Evolutionary conservation across 148 eudicot genomes (phyloP).

Genomic region (Bassia scoparia): DNA sequence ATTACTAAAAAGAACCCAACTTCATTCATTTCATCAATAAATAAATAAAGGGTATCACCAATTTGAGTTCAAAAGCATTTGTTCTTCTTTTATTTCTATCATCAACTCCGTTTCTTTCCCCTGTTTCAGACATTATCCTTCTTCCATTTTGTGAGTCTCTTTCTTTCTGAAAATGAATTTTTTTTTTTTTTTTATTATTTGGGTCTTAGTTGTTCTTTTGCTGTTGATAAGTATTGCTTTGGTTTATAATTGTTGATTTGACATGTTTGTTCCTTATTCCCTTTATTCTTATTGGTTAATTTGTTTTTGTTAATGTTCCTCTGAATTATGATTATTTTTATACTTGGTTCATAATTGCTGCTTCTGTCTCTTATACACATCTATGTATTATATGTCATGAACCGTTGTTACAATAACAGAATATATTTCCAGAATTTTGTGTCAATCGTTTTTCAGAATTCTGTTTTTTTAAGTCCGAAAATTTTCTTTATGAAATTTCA

Average conservation of each 20-base stretch:
- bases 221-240: not conserved
- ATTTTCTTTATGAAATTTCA: not conserved
- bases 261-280: not conserved
- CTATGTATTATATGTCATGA: no score
- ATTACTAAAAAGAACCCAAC: no score
- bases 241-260: not conserved
- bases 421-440: not conserved
- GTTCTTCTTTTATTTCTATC: not conserved
- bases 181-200: not conserved
- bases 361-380: no score
- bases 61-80: not conserved
- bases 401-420: no score
- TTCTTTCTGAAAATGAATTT: not conserved
- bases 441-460: not conserved
- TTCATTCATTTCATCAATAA: no score
- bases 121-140: constrained; percentile 8
- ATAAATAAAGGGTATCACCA: not conserved
- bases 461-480: no score
- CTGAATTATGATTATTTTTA: not conserved
- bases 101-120: not conserved
- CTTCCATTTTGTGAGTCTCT: constrained; percentile 16
- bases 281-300: not conserved
- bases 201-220: not conserved
- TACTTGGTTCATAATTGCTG: no score
- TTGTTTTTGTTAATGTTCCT: not conserved